phyloP scores from a whole-genome alignment of 371 early-diverging fungal species.

The Blastocladiella emersonii region DNA sequence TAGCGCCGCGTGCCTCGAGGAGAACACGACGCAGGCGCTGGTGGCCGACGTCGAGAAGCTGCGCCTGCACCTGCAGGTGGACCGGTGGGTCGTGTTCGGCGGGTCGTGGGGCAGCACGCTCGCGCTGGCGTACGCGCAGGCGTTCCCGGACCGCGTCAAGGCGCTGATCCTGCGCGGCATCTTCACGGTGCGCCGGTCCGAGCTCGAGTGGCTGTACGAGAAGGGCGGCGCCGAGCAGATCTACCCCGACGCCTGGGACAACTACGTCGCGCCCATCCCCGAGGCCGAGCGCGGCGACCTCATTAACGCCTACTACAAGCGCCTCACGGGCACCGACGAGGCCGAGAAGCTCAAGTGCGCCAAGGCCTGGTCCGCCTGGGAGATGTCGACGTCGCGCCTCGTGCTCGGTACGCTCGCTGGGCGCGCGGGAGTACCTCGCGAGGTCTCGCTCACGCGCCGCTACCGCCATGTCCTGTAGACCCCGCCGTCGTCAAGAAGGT shows the following conservation, averaged over 20 bases:
- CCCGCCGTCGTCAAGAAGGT: slow-evolving; percentile 33
- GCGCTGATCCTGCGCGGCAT: slow-evolving; percentile 49
- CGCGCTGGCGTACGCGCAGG: slow-evolving; percentile 41
- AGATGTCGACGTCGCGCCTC: slow-evolving; percentile 35
- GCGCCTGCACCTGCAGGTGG: slow-evolving; percentile 31
- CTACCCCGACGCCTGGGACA: slow-evolving; percentile 37
- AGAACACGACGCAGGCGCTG: slow-evolving; percentile 39
- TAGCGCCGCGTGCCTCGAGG: slow-evolving; percentile 29
- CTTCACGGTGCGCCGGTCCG: slow-evolving; percentile 34
- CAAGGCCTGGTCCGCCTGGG: slow-evolving; percentile 46
- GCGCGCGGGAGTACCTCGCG: too few species aligned
- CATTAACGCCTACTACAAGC: slow-evolving; percentile 43
- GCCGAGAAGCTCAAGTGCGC: slow-evolving; percentile 29
- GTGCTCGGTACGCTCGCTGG: slow-evolving; percentile 6
- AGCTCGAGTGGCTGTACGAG: slow-evolving; percentile 47
- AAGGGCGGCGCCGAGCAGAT: slow-evolving; percentile 34
- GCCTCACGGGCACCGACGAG: slow-evolving; percentile 34
- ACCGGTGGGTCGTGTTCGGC: slow-evolving; percentile 53
- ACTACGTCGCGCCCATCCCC: slow-evolving; percentile 41
- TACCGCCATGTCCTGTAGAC: too few species aligned
- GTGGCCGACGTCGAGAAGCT: slow-evolving; percentile 43
- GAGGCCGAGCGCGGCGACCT: slow-evolving; percentile 38
- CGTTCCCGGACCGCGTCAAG: slow-evolving; percentile 37
- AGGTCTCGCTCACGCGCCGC: too few species aligned
- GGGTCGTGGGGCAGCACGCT: slow-evolving; percentile 32